phyloP scores from a whole-genome alignment of 192 early-diverging fungal genomes.

The Coemansia nantahalensis region DNA sequence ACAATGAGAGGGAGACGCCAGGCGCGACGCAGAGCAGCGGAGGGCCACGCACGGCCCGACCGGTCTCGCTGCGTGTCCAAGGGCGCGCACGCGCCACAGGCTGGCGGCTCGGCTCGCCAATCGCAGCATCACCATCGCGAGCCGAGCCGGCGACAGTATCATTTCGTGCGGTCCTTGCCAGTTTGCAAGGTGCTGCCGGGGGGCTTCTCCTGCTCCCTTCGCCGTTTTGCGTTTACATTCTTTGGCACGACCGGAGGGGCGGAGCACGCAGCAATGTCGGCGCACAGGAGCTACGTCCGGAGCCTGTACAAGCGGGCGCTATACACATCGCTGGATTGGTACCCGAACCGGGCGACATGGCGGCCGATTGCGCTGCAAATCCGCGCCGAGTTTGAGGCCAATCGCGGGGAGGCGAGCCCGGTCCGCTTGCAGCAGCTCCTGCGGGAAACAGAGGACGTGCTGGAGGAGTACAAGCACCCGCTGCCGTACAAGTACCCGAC shows the following conservation, averaged over 20 bases:
- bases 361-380: constrained; percentile 83
- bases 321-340: constrained; percentile 83
- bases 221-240: neutral
- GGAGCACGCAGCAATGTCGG: constrained; percentile 32
- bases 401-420: constrained; percentile 68
- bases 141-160: no score
- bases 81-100: no score
- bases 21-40: no score
- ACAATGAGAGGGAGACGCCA: no score
- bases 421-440: constrained; percentile 68
- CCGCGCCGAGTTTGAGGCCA: constrained; percentile 79
- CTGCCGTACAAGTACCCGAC: constrained; percentile 73
- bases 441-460: constrained; percentile 67
- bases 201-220: neutral
- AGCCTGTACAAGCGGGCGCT: constrained; percentile 85
- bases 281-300: constrained; percentile 70
- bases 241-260: neutral
- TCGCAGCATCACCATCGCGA: no score
- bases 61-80: no score
- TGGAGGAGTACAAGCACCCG: constrained; percentile 74
- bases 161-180: no score
- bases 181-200: no score
- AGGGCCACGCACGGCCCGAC: no score
- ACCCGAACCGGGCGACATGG: constrained; percentile 73
- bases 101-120: no score